These are phyloP conservation scores for Torulaspora pretoriensis DNA, from an alignment of 1,139 yeast species.

Conservation along the genomic window DNA sequence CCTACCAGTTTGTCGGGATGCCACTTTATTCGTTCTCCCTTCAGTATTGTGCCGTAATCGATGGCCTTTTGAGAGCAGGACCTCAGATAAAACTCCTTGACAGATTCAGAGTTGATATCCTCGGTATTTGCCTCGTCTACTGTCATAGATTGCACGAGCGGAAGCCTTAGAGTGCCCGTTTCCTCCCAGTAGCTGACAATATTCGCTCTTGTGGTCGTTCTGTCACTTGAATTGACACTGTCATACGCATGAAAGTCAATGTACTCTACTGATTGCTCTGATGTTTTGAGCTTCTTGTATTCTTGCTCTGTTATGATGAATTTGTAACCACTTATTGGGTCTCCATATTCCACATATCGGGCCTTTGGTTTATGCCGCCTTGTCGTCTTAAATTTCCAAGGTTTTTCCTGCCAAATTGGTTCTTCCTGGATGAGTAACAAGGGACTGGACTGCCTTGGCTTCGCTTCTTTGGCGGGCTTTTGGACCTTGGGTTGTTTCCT, in stretches of 20 bases:
- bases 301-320: conserved; percentile 13
- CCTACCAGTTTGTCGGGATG: conserved; percentile 53
- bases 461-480: background rate
- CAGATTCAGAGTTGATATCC: conserved; percentile 17
- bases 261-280: background rate
- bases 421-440: background rate
- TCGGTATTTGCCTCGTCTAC: conserved; percentile 1
- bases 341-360: conserved; percentile 8
- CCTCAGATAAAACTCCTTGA: conserved; percentile 29
- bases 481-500: background rate
- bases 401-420: background rate
- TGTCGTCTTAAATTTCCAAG: background rate
- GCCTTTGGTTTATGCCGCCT: background rate
- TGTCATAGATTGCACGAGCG: background rate
- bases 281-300: conserved; percentile 2
- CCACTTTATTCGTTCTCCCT: conserved; percentile 57
- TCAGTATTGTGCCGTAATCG: conserved; percentile 37
- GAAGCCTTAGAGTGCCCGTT: background rate
- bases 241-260: conserved; percentile 4
- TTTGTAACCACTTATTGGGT: conserved; percentile 14
- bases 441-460: background rate
- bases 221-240: background rate
- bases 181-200: conserved; percentile 5
- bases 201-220: background rate
- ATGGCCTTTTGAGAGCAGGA: conserved; percentile 4